Conservation (phyloP, 1,139 yeast species). For the Candida sp. region DNA sequence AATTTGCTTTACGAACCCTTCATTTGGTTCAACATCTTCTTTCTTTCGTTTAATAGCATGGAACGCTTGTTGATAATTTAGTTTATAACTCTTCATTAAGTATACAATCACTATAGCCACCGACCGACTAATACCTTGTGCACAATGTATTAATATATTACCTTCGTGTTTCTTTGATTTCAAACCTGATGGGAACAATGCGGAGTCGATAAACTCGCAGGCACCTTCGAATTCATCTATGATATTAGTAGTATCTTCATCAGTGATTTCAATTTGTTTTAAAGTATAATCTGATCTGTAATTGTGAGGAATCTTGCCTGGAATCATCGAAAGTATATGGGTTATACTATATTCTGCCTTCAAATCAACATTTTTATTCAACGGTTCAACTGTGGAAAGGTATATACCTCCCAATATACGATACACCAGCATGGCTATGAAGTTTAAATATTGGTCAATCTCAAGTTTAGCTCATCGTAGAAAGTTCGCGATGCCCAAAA, state of each 20-base stretch:
- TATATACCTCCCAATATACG: slow-evolving; percentile 67
- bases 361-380: slow-evolving; percentile 41
- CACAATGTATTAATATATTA: slow-evolving; percentile 62
- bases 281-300: slow-evolving; percentile 50
- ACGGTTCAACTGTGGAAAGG: slow-evolving; percentile 57
- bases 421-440: slow-evolving; percentile 14
- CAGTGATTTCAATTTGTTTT: slow-evolving; percentile 69
- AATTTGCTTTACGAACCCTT: slow-evolving; percentile 72
- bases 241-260: slow-evolving; percentile 59
- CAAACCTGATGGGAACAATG: slow-evolving; percentile 43
- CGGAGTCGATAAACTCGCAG: slow-evolving; percentile 64
- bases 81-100: slow-evolving; percentile 68
- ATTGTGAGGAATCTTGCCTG: slow-evolving; percentile 57
- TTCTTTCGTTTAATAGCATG: slow-evolving; percentile 69
- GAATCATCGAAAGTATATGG: slow-evolving; percentile 65
- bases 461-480: neutral
- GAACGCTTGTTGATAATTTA: slow-evolving; percentile 58
- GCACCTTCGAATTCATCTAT: slow-evolving; percentile 57
- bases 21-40: slow-evolving; percentile 66
- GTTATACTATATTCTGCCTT: slow-evolving; percentile 49
- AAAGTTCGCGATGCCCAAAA: slow-evolving; percentile 3
- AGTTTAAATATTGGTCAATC: neutral
- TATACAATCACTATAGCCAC: slow-evolving; percentile 72
- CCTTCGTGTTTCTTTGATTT: slow-evolving; percentile 40
- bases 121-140: slow-evolving; percentile 88